phyloP scores from a whole-genome alignment of 352 stramenopile species.

The Pythium pyrilobum region DNA sequence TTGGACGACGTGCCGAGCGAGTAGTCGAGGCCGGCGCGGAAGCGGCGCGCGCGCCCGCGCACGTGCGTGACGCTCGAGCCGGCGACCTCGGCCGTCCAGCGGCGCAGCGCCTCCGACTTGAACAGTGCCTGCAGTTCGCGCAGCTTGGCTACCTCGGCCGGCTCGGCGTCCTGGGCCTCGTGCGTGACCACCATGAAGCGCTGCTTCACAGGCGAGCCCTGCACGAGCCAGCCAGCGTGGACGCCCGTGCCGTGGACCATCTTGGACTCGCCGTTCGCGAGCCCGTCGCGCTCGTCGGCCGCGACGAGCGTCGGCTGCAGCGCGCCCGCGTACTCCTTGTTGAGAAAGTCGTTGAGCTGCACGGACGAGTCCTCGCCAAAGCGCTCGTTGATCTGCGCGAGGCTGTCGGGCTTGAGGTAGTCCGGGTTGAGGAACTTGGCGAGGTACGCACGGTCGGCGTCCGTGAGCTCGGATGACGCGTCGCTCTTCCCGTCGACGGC shows the following conservation, averaged over 20 bases:
- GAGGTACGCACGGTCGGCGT: slow-evolving; percentile 54
- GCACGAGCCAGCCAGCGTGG: slow-evolving; percentile 16
- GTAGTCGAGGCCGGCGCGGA: slow-evolving; percentile 90
- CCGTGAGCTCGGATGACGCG: slow-evolving; percentile 22
- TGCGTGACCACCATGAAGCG: slow-evolving; percentile 15
- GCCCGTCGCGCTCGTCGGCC: slow-evolving; percentile 38
- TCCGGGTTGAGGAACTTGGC: slow-evolving; percentile 69
- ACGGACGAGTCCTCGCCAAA: slow-evolving; percentile 83
- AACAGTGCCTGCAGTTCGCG: slow-evolving; percentile 37
- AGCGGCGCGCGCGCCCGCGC: slow-evolving; percentile 59
- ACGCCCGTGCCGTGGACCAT: slow-evolving; percentile 25
- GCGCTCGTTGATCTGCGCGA: slow-evolving; percentile 65
- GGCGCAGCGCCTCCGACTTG: slow-evolving; percentile 46
- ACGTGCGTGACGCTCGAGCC: slow-evolving; percentile 35
- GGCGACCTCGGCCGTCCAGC: slow-evolving; percentile 46
- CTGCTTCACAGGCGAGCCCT: slow-evolving; percentile 26
- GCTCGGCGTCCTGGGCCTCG: slow-evolving; percentile 13
- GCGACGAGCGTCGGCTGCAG: slow-evolving; percentile 26
- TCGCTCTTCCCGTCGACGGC: slow-evolving; percentile 6
- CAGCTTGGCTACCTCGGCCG: slow-evolving; percentile 14
- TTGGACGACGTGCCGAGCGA: slow-evolving; percentile 62
- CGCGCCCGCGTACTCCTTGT: slow-evolving; percentile 42
- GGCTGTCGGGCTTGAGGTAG: slow-evolving; percentile 61
- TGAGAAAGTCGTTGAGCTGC: slow-evolving; percentile 83
- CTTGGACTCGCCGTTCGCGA: slow-evolving; percentile 42